A percentile compares a stretch with the other conserved stretches of the same genome.
phyloP scores from a whole-genome alignment of 768 basidiomycete genomes.

The Candolleomyces efflorescens region DNA sequence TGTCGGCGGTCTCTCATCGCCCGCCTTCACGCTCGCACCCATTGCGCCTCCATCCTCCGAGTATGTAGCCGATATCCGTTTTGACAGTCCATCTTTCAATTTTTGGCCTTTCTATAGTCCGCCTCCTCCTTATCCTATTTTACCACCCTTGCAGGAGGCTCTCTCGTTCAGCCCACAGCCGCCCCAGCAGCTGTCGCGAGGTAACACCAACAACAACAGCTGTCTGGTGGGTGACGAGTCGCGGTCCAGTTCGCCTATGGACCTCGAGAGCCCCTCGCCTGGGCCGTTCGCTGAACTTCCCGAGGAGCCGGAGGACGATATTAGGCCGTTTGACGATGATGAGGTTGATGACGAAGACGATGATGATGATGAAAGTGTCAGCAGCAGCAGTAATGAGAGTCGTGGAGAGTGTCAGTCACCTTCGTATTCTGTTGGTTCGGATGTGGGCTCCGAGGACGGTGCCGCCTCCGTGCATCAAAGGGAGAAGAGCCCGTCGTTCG shows the following conservation, averaged over 20 bases:
- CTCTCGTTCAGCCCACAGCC: not conserved
- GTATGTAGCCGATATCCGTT: slow-evolving; percentile 2
- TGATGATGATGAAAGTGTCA: no score
- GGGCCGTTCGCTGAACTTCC: slow-evolving; percentile 29
- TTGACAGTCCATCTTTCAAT: slow-evolving; percentile 1
- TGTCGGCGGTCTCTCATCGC: not conserved
- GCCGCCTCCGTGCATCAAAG: no score
- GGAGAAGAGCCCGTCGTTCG: not conserved
- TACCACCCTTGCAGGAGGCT: slow-evolving; percentile 4
- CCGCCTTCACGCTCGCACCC: slow-evolving; percentile 1
- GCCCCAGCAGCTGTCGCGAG: no score
- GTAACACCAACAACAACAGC: no score
- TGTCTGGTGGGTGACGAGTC: slow-evolving; percentile 16
- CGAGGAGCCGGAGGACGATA: not conserved
- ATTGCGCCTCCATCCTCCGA: slow-evolving; percentile 1
- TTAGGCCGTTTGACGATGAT: not conserved
- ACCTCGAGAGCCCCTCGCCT: slow-evolving; percentile 38
- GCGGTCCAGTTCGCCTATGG: slow-evolving; percentile 46
- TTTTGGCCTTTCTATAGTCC: slow-evolving; percentile 5
- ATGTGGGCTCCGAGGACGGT: not conserved
- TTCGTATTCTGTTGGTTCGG: not conserved
- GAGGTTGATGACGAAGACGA: not conserved
- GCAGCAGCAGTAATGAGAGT: not conserved
- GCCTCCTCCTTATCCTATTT: not conserved
- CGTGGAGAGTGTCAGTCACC: not conserved